Evolutionary conservation across 1,139 yeast species (phyloP).

Genomic region (Lodderomyces jiufengensis): DNA sequence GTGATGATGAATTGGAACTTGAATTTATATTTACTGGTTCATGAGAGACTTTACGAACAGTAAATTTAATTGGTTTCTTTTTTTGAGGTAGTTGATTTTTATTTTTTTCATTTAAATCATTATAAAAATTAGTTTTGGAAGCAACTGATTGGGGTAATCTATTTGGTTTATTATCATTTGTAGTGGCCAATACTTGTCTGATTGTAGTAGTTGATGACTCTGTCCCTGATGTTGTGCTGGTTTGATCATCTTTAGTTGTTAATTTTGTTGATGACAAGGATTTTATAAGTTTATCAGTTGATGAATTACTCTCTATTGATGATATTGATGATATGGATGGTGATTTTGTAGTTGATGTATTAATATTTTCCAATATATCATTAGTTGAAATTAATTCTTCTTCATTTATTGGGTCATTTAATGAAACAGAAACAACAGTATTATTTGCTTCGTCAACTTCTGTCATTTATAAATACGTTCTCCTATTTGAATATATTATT

Average conservation of each 20-base stretch:
- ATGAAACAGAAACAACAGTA: background rate
- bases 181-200: background rate
- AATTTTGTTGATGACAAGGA: constrained; percentile 22
- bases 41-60: constrained; percentile 41
- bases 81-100: constrained; percentile 7
- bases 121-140: constrained; percentile 12
- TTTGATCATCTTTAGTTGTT: constrained; percentile 3
- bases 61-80: constrained; percentile 37
- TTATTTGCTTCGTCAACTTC: background rate
- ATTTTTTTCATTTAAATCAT: constrained; percentile 7
- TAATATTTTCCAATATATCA: no score
- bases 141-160: constrained; percentile 12
- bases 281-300: constrained; percentile 31
- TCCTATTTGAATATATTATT: no score
- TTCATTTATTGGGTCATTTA: no score
- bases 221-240: no score
- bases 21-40: constrained; percentile 21
- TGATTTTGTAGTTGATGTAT: constrained; percentile 3
- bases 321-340: constrained; percentile 25
- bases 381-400: background rate
- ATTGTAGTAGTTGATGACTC: background rate
- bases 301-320: constrained; percentile 25
- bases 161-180: background rate
- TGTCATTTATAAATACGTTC: no score
- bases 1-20: constrained; percentile 2